Evolutionary conservation across 2,329 filamentous ascomycete species (phyloP).

Genomic region (Penicillium sp.): DNA sequence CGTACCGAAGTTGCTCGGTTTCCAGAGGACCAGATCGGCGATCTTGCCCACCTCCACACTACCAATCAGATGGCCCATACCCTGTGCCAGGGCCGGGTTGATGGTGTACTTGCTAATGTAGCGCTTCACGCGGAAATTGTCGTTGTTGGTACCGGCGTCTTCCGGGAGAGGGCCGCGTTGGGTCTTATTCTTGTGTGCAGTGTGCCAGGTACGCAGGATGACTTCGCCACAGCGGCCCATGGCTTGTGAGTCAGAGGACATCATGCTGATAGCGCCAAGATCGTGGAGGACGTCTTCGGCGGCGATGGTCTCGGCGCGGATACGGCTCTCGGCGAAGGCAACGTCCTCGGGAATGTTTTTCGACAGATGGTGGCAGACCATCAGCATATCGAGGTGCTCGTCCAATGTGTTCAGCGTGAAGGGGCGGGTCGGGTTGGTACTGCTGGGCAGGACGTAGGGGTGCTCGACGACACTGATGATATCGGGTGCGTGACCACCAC

Average conservation of each 20-base stretch:
- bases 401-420: constrained; percentile 91
- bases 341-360: constrained; percentile 95
- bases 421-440: constrained; percentile 88
- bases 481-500: constrained; percentile 91
- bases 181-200: constrained; percentile 92
- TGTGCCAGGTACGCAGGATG: constrained; percentile 91
- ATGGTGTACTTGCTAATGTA: constrained; percentile 97
- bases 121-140: constrained; percentile 89
- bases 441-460: constrained; percentile 82
- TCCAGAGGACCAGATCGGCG: constrained; percentile 87
- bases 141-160: constrained; percentile 75
- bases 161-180: constrained; percentile 76
- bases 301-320: constrained; percentile 93
- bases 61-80: constrained; percentile 83
- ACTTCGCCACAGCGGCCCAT: constrained; percentile 98
- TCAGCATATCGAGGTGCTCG: constrained; percentile 96
- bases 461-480: constrained; percentile 94
- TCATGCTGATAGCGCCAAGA: constrained; percentile 94
- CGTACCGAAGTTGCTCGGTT: constrained; percentile 78
- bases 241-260: constrained; percentile 91
- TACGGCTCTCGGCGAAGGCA: constrained; percentile 90
- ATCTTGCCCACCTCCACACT: constrained; percentile 87
- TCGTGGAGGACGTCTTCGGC: constrained; percentile 96
- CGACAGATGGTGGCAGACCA: constrained; percentile 94
- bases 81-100: constrained; percentile 88